Evolutionary conservation across 75 land plant species (phyloP), one percentile per base, ranked within the genome.

Genomic region (Picea sitchensis): DNA sequence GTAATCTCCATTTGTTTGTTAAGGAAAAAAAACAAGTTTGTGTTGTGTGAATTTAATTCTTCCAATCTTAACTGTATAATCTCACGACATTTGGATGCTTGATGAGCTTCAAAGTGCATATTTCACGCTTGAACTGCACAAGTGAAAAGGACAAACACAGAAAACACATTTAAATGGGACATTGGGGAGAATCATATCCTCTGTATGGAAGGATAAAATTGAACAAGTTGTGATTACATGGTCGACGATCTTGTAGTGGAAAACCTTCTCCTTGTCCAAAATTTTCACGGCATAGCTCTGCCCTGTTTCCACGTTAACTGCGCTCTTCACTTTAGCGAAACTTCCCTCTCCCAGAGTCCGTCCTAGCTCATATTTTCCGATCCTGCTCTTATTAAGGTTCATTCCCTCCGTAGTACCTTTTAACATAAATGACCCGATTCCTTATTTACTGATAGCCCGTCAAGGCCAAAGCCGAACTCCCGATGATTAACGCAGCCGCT

Each of bases 21-120:
- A n/a, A n/a, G n/a, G n/a, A n/a, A n/a, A n/a, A n/a, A n/a, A n/a
- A n/a, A n/a, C n/a, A n/a, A n/a, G n/a, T n/a, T n/a, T n/a, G n/a
- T n/a, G n/a, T n/a, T n/a, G n/a, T n/a, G n/a, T n/a, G n/a, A n/a
- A n/a, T n/a, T n/a, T n/a, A n/a, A n/a, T n/a, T n/a, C n/a, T n/a
- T n/a, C n/a, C n/a, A n/a, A n/a, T n/a, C n/a, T n/a, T 41, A 41
- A 3, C 23, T 1, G 34, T 88, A 80, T 62, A 92, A 81, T 65
- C 91, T 80, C 73, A 92, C 92, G 58, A 92, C 83, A 65, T 92
- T 90, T 6, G 92, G 94, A 80, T 92, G 94, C 77, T 83, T 88
- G 36, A 92, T 79, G 18, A 90, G 84, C 79, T 90, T 92, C 81
- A 92, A 77, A 17, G 90, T 90, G 68, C 77, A 84, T 32, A 92